Conservation (phyloP, 1,139 yeast genomes). For the Citeromyces siamensis region DNA sequence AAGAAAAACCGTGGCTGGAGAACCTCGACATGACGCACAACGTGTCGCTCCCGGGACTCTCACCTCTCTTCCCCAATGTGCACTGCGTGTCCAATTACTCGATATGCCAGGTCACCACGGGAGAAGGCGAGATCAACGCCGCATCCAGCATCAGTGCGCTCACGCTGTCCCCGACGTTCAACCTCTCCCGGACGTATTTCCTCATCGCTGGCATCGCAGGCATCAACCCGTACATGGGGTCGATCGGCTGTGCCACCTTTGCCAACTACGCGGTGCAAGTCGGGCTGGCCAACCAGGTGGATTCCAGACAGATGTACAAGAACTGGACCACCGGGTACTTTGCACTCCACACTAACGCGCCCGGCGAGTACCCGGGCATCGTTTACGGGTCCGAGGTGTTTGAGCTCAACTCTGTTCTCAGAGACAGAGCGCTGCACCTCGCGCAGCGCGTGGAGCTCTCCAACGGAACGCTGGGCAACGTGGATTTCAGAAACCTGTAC, state of each 20-base stretch:
- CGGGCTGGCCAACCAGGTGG: conserved; percentile 47
- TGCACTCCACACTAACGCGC: conserved; percentile 39
- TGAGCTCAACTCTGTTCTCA: conserved; percentile 44
- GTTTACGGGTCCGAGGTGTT: conserved; percentile 58
- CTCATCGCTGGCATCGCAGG: conserved; percentile 60
- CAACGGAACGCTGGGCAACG: conserved; percentile 33
- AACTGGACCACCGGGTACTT: conserved; percentile 54
- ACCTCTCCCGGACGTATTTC: conserved; percentile 47
- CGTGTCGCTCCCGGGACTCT: conserved; percentile 49
- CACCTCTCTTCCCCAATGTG: conserved; percentile 45
- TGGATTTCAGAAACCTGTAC: conserved; percentile 33
- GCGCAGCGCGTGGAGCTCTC: conserved; percentile 31
- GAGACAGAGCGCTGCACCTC: conserved; percentile 44
- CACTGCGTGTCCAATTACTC: conserved; percentile 42
- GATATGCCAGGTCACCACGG: conserved; percentile 51
- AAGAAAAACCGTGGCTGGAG: conserved; percentile 41
- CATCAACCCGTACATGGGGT: conserved; percentile 35
- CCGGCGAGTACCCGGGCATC: conserved; percentile 37
- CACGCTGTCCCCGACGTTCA: conserved; percentile 40
- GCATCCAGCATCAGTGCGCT: conserved; percentile 48
- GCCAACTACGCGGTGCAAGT: conserved; percentile 54
- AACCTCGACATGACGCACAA: conserved; percentile 34
- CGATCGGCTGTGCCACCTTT: conserved; percentile 46
- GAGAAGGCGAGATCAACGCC: conserved; percentile 62
- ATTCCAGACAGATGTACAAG: conserved; percentile 30